Base-by-base conservation (phyloP, 345 rosid species). In the Arabis alpina region DNA sequence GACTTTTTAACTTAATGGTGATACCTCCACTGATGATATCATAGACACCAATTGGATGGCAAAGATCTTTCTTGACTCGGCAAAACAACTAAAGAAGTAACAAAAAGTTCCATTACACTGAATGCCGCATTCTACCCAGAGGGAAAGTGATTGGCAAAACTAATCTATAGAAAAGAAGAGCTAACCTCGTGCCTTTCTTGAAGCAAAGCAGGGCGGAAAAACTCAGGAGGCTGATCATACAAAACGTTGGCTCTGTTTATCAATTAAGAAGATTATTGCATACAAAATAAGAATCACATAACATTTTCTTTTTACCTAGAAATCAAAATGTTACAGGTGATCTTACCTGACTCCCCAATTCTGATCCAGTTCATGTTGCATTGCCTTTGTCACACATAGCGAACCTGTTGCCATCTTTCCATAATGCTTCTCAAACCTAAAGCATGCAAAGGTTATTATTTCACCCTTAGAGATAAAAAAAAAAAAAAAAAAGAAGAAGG, bases 201-300 rank as follows among this genome's bases (percentile, higher is more conserved):
- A n/a, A 89, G 83, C 47, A 84, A 82, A 66, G 96, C 77, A 25
- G 91, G 88, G 56, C 32, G 86, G 69, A 94, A 91, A 77, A 94
- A 94, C 76, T 89, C 96, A 49, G 98, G 97, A 76, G 99, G 97
- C 64, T 88, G 97, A 83, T 94, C 98, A 77, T 94, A 89, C 63
- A 94, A 76, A 53, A 94, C 95, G 59, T 66, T 60, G 25, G 99
- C 96, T 49, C 99, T 94, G 67, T 77, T 43, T 53, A 69, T 64
- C 59, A 15, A 13, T 59, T 48, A 45, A 69, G 25, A 69, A 55
- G 55, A 57, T 30, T n/a, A 57, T 34, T 50, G 13, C 49, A 68
- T 5, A 56, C 14, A 3, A 58, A 30, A 63, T 28, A 5, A 63
- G 25, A 63, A 41, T 14, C 27, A 57, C 54, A 23, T 19, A 40